phyloP scores from a whole-genome alignment of 1,284 basidiomycete genomes.

The Ganoderma lingzhi region DNA sequence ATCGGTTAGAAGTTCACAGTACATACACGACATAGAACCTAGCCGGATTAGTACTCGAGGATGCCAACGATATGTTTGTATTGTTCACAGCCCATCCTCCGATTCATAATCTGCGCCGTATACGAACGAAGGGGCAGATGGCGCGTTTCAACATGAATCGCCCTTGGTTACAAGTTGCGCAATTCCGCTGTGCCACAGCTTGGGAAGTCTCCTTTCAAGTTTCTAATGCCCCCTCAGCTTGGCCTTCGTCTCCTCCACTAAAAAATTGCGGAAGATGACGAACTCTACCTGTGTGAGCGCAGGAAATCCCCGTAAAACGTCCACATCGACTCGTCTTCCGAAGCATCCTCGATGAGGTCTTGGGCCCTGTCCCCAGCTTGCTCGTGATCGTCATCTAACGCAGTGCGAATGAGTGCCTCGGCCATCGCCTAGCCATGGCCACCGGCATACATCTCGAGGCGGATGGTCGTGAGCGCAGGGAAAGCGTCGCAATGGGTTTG shows the following conservation, averaged over 20 bases:
- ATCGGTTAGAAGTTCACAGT: not conserved
- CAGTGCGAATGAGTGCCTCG: too few relatives aligned
- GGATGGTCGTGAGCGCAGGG: too few relatives aligned
- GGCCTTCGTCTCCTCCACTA: not conserved
- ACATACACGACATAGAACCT: not conserved
- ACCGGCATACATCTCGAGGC: too few relatives aligned
- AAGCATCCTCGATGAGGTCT: too few relatives aligned
- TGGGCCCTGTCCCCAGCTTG: too few relatives aligned
- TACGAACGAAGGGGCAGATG: not conserved
- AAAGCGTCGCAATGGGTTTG: too few relatives aligned
- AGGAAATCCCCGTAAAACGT: not conserved
- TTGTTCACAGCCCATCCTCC: not conserved
- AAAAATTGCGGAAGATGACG: not conserved
- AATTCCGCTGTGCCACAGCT: not conserved
- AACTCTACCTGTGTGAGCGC: not conserved
- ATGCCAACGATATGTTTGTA: not conserved
- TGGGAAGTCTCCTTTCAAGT: not conserved
- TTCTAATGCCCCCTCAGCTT: not conserved
- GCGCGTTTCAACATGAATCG: not conserved
- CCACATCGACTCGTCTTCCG: not conserved
- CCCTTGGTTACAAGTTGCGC: not conserved
- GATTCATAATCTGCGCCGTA: not conserved
- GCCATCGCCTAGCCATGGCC: too few relatives aligned
- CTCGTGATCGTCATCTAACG: too few relatives aligned
- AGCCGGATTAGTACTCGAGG: not conserved